A percentile compares a stretch with the other conserved stretches of the same genome.
These are phyloP conservation scores for Alternaria triticina DNA, from an alignment of 2,329 filamentous ascomycete genomes.

Conservation along the genomic window DNA sequence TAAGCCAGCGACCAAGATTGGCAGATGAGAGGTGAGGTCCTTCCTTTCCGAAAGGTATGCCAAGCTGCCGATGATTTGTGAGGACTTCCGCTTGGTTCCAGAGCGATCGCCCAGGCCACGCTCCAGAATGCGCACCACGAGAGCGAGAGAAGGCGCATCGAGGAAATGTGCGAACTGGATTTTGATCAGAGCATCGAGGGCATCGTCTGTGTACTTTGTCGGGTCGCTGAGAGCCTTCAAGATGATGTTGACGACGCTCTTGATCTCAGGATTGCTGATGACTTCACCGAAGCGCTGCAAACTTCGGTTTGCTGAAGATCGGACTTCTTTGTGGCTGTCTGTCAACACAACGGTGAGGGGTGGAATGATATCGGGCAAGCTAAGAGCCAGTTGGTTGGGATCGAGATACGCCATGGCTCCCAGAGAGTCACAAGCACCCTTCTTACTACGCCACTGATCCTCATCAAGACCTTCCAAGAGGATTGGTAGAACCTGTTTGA, in stretches of 20 bases:
- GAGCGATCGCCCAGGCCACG: conserved; percentile 90
- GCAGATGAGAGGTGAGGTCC: conserved; percentile 88
- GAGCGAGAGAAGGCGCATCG: conserved; percentile 92
- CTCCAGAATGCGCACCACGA: conserved; percentile 94
- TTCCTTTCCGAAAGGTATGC: conserved; percentile 97
- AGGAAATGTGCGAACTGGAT: conserved; percentile 98
- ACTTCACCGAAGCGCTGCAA: conserved; percentile 98
- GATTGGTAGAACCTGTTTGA: conserved; percentile 91
- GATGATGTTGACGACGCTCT: conserved; percentile 86
- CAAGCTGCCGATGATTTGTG: conserved; percentile 96
- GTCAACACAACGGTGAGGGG: conserved; percentile 92
- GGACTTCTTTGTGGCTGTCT: conserved; percentile 97
- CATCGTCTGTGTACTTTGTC: conserved; percentile 95
- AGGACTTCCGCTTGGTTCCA: conserved; percentile 92
- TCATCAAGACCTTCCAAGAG: conserved; percentile 92
- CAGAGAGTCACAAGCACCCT: conserved; percentile 93
- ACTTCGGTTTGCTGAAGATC: conserved; percentile 89
- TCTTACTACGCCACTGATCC: conserved; percentile 97
- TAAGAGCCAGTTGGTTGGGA: conserved; percentile 89
- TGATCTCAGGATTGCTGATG: conserved; percentile 97
- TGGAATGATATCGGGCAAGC: conserved; percentile 94
- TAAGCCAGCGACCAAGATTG: conserved; percentile 88
- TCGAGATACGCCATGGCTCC: conserved; percentile 99
- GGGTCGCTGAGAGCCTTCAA: conserved; percentile 97
- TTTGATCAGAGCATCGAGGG: conserved; percentile 92